Evolutionary conservation across 805 yeast genomes (phyloP), one percentile per base, ranked within the genome.

Genomic region (Maudiozyma pseudohumilis): DNA sequence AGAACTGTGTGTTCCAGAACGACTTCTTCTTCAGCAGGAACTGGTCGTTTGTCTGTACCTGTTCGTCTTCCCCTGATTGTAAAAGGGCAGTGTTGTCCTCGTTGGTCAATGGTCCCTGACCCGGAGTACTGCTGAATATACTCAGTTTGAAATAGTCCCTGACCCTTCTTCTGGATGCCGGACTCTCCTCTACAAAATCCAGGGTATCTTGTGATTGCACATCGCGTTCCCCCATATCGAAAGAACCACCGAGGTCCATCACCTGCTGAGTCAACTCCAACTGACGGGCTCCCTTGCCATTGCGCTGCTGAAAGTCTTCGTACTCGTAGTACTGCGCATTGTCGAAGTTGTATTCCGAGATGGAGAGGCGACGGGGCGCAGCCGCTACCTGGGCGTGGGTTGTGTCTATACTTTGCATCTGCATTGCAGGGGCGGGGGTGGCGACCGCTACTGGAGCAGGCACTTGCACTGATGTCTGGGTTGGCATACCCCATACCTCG

Each of bases 321-420:
- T 52, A 55, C 38, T 56, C 61, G 40, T 49, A 52, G 39, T 52
- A 56, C 19, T 48, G 50, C 4, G 56, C 49, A 25, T 50, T 48
- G 34, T 52, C 51, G 20, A 45, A 43, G 37, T 53, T 43, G 34
- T 53, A 53, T 17, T 50, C 55, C 7, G 59, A 50, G 12, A 56
- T 56, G 4, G 61, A 56, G 13, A 56, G 39, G 39, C 60, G 41
- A n/a, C n/a, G n/a, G n/a, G n/a, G n/a, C n/a, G n/a, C n/a, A n/a
- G n/a, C n/a, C n/a, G n/a, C n/a, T 37, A 52, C 45, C n/a, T 19
- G 19, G 13, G 4, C 5, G 6, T 22, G 15, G 4, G 6, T 20
- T 19, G 4, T 9, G 5, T 16, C 18, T 17, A 10, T 25, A 12
- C n/a, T 12, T 17, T 5, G 22, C 26, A 21, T 18, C 5, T n/a